phyloP scores from a whole-genome alignment of 768 basidiomycete species.

The Trametes cubensis region DNA sequence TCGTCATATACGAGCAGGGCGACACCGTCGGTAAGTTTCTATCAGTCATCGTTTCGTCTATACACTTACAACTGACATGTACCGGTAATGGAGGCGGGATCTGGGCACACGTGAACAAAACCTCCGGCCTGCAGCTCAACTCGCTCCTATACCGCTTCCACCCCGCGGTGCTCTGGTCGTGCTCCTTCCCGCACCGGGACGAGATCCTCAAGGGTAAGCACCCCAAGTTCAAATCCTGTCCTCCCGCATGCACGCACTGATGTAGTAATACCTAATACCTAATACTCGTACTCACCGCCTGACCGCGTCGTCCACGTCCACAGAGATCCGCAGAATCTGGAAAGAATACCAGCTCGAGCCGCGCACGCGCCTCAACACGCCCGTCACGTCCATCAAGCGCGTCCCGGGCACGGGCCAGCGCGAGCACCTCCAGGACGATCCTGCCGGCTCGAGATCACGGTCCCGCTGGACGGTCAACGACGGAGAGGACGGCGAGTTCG shows the following conservation, averaged over 20 bases:
- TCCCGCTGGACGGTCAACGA: slow-evolving; percentile 51
- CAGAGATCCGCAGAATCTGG: slow-evolving; percentile 41
- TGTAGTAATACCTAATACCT: too few species aligned
- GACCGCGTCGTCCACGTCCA: too few species aligned
- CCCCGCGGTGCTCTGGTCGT: slow-evolving; percentile 47
- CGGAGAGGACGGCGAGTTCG: slow-evolving; percentile 48
- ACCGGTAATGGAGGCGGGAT: slow-evolving; percentile 48
- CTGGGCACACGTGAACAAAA: slow-evolving; percentile 55
- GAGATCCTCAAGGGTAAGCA: slow-evolving; percentile 55
- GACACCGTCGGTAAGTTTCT: slow-evolving; percentile 29
- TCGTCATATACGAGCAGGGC: slow-evolving; percentile 48
- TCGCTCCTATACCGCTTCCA: slow-evolving; percentile 55
- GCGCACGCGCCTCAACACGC: slow-evolving; percentile 48
- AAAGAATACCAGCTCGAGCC: slow-evolving; percentile 50
- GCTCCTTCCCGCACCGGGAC: slow-evolving; percentile 49
- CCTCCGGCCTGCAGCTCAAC: slow-evolving; percentile 54
- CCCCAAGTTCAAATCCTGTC: too few species aligned
- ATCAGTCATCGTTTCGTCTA: not conserved
- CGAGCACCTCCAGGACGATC: slow-evolving; percentile 22
- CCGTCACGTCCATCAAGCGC: slow-evolving; percentile 42
- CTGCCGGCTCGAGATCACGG: slow-evolving; percentile 9
- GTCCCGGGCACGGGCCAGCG: slow-evolving; percentile 25
- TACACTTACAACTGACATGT: not conserved
- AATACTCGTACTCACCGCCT: too few species aligned
- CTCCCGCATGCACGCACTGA: too few species aligned